Conservation (phyloP, 1,284 basidiomycete species). For the Leccinum subfulvum region DNA sequence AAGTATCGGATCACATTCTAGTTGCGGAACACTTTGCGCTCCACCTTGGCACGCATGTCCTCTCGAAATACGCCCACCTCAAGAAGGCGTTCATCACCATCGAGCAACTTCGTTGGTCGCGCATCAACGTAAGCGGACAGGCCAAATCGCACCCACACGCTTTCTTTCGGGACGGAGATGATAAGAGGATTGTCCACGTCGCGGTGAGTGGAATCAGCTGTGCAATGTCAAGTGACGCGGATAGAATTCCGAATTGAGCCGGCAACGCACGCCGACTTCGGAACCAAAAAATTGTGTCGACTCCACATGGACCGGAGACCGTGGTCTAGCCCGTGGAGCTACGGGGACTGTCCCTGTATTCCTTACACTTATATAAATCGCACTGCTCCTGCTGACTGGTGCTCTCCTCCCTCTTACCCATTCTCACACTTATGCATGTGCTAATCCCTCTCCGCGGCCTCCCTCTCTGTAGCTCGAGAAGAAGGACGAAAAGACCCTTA, state of each 20-base stretch:
- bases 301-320: slow-evolving; percentile 20
- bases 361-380: slow-evolving; percentile 16
- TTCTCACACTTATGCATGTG: not conserved
- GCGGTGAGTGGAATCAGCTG: slow-evolving; percentile 42
- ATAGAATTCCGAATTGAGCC: slow-evolving; percentile 22
- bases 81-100: slow-evolving; percentile 75
- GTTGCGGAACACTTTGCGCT: slow-evolving; percentile 84
- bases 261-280: slow-evolving; percentile 8
- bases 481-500: slow-evolving; percentile 55
- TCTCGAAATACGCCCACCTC: slow-evolving; percentile 82
- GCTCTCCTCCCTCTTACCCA: not conserved
- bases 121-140: slow-evolving; percentile 59
- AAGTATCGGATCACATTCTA: slow-evolving; percentile 82
- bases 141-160: slow-evolving; percentile 72
- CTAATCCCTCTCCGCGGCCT: slow-evolving; percentile 6
- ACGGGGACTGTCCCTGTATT: not conserved
- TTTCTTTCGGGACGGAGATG: slow-evolving; percentile 88
- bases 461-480: slow-evolving; percentile 52
- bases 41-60: slow-evolving; percentile 82
- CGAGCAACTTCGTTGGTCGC: slow-evolving; percentile 83
- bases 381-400: not conserved
- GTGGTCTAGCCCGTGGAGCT: slow-evolving; percentile 28
- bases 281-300: slow-evolving; percentile 5
- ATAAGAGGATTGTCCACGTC: slow-evolving; percentile 73
- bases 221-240: not conserved